Percentiles rank a stretch among this genome's conserved stretches.
Evolutionary conservation across 345 rosid species (phyloP).

Genomic region (Brassica nigra): DNA sequence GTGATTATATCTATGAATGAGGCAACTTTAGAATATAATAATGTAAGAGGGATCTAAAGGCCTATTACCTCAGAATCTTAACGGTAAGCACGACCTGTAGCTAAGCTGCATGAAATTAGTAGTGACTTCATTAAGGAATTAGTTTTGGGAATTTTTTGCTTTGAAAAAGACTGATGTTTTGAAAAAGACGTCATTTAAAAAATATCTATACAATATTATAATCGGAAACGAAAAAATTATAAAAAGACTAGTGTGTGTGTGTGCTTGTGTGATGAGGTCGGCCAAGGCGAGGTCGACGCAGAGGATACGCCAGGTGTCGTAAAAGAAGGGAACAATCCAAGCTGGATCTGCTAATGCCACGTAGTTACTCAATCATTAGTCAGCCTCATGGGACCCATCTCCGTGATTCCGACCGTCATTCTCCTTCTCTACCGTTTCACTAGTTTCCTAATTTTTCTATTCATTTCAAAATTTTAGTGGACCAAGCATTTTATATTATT

Average conservation of each 20-base stretch:
- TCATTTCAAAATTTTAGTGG: neutral
- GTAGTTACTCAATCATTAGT: slow-evolving; percentile 20
- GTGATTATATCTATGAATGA: too few relatives aligned
- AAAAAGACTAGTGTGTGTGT: neutral
- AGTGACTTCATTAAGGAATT: too few relatives aligned
- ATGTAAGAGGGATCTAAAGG: too few relatives aligned
- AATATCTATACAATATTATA: neutral
- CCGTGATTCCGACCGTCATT: slow-evolving; percentile 27
- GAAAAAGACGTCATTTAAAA: neutral
- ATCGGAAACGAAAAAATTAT: neutral
- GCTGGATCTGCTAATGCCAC: slow-evolving; percentile 31
- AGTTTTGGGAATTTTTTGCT: neutral
- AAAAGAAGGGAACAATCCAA: slow-evolving; percentile 31
- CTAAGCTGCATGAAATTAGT: neutral
- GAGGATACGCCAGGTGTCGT: slow-evolving; percentile 9
- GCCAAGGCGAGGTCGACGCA: slow-evolving; percentile 34
- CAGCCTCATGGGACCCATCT: slow-evolving; percentile 15
- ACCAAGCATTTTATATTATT: neutral
- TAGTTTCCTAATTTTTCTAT: neutral
- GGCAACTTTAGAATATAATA: too few relatives aligned
- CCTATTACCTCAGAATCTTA: neutral
- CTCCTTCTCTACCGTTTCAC: slow-evolving; percentile 18
- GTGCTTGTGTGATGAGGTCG: slow-evolving; percentile 22
- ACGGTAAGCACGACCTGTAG: neutral
- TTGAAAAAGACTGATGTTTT: neutral